A percentile compares a stretch with the other conserved stretches of the same genome.
These are phyloP conservation scores for Acer campestre DNA, from an alignment of 345 rosid species.

Conservation along the genomic window DNA sequence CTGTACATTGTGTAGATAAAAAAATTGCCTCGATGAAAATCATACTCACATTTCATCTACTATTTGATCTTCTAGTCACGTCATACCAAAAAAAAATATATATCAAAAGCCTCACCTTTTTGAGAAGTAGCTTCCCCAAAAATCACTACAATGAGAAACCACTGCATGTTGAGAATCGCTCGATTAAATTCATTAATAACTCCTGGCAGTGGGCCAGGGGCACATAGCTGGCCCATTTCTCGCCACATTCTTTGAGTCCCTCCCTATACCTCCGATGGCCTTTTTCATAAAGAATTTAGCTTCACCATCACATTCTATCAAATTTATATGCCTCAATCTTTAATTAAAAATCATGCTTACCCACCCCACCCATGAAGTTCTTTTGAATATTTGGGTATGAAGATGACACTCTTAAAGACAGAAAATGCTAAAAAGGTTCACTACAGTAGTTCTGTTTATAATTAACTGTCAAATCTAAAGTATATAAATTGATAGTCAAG, in stretches of 20 bases:
- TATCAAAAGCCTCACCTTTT: not conserved
- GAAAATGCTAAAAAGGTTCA: not conserved
- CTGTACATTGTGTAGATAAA: not conserved
- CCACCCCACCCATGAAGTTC: not conserved
- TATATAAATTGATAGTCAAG: not conserved
- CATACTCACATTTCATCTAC: not conserved
- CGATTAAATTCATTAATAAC: not conserved
- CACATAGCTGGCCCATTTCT: not conserved
- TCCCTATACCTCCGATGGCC: not conserved
- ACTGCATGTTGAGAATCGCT: not conserved
- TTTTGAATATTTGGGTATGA: not conserved
- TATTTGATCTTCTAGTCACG: not conserved
- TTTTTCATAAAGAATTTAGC: not conserved
- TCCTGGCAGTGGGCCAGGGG: too few species aligned
- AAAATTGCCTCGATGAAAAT: not conserved
- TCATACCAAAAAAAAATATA: not conserved
- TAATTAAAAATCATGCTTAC: not conserved
- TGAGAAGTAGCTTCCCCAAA: not conserved
- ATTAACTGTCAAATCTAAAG: not conserved
- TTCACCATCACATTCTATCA: not conserved
- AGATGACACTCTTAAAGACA: not conserved
- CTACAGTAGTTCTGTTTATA: not conserved
- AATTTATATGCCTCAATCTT: not conserved
- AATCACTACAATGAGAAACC: not conserved
- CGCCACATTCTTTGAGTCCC: not conserved